Evolutionary conservation across 2,329 filamentous ascomycete genomes (phyloP), one percentile per base, ranked within the genome.

Genomic region (Trichothecium sympodiale): DNA sequence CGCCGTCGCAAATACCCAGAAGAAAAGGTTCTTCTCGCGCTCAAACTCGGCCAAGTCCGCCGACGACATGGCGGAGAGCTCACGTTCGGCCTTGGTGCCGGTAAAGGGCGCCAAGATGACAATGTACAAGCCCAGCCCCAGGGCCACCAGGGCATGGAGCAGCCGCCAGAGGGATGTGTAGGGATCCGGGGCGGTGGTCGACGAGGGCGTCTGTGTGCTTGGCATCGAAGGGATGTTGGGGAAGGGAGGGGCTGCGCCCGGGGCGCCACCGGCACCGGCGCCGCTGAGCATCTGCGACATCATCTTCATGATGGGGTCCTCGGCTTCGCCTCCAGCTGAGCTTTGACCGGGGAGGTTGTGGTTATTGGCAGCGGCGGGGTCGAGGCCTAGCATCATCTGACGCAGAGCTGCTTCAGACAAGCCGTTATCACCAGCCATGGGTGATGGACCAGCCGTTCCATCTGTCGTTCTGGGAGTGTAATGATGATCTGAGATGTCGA

Each of bases 1-100:
- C 23, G 75, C 78, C 1, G 83, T 85, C 5, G 82, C 79, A 52
- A 89, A 91, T n/a, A 83, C 69, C 64, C 78, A 85, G 57, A 89
- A 87, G 57, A 87, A 80, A 16, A 59, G 35, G 32, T 42, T 48
- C 43, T 51, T 56, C 30, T 50, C 54, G 33, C 46, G 52, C 39
- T 57, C 54, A 16, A 52, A 40, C 29, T 53, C 53, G 10, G 50
- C 43, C 8, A 43, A 45, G 29, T 49, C 47, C 12, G 50, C 45
- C 23, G 55, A 40, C 31, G 50, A 45, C 6, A 25, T 6, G 15
- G 49, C 50, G 8, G 57, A 53, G 20, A 63, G 56, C 37, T 74
- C 67, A 20, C 83, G 73, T 48, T 77, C 71, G 6, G 69, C 46
- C 51, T 74, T 74, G 23, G 73, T 75, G 31, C 83, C 83, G 16